A percentile compares a stretch with the other conserved stretches of the same genome.
phyloP scores from a whole-genome alignment of 106 monocot species.

The Acanthochlamys bracteata region DNA sequence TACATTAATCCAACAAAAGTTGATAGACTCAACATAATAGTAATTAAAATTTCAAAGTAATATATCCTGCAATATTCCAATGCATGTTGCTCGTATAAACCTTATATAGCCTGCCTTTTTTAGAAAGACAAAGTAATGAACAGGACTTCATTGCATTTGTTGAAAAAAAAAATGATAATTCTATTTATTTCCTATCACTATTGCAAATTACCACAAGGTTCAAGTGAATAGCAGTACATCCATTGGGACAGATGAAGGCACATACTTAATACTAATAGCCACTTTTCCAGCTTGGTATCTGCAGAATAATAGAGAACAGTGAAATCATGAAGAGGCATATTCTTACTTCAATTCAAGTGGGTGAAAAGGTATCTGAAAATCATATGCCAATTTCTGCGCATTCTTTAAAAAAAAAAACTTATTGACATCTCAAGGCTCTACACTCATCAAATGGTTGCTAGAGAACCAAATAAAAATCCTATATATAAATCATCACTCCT shows the following conservation, averaged over 20 bases:
- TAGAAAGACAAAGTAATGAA: background rate
- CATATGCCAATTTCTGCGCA: background rate
- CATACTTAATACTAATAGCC: conserved; percentile 15
- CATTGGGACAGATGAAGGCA: conserved; percentile 45
- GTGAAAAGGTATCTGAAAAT: background rate
- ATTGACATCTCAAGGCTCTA: too few relatives aligned
- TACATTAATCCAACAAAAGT: too few relatives aligned
- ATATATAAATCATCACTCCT: too few relatives aligned
- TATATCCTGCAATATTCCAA: too few relatives aligned
- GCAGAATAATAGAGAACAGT: conserved; percentile 2
- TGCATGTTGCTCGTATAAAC: too few relatives aligned
- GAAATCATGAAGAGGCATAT: background rate
- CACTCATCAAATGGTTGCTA: too few relatives aligned
- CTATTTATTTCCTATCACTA: background rate
- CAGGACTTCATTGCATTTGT: background rate
- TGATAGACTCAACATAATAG: too few relatives aligned
- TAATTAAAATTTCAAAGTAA: too few relatives aligned
- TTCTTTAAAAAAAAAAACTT: too few relatives aligned
- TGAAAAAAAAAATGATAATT: background rate
- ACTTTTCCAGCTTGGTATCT: conserved; percentile 53
- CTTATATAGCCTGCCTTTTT: too few relatives aligned
- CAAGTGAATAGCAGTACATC: conserved; percentile 63
- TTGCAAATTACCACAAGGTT: conserved; percentile 70
- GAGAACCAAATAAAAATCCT: too few relatives aligned
- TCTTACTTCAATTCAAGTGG: background rate